Conservation (phyloP, 2,329 filamentous ascomycete genomes). For the Fonsecaea erecta region DNA sequence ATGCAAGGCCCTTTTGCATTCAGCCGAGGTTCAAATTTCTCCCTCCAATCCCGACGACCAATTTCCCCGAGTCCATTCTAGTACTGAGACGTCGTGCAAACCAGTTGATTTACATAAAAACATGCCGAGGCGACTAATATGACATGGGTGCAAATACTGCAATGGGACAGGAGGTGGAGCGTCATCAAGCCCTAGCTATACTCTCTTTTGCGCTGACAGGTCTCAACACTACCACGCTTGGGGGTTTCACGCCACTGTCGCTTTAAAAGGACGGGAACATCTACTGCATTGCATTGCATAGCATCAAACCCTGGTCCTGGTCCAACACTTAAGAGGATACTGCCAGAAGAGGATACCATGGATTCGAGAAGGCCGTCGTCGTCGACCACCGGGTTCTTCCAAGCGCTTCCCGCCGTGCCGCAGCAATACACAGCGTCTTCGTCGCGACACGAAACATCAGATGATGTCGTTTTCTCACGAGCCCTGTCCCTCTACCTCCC, state of each 20-base stretch:
- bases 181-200: background rate
- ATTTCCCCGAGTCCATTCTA: background rate
- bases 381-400: slow-evolving; percentile 34
- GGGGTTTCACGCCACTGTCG: background rate
- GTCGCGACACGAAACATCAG: slow-evolving; percentile 13
- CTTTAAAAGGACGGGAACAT: background rate
- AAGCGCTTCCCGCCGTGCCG: slow-evolving; percentile 27
- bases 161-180: background rate
- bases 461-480: slow-evolving; percentile 31
- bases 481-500: slow-evolving; percentile 31
- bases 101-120: too few relatives aligned
- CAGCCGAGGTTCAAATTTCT: background rate
- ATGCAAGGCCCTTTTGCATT: background rate
- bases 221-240: background rate
- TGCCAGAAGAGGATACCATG: slow-evolving; percentile 4
- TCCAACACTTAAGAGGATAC: background rate
- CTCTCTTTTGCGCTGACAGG: background rate
- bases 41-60: background rate
- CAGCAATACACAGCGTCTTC: slow-evolving; percentile 27
- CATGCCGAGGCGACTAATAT: background rate
- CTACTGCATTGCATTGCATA: background rate
- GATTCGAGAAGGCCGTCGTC: slow-evolving; percentile 28
- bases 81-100: too few relatives aligned
- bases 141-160: background rate
- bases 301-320: background rate